Base-by-base conservation (phyloP, 1,284 basidiomycete species). In the Ustilago lituana region DNA sequence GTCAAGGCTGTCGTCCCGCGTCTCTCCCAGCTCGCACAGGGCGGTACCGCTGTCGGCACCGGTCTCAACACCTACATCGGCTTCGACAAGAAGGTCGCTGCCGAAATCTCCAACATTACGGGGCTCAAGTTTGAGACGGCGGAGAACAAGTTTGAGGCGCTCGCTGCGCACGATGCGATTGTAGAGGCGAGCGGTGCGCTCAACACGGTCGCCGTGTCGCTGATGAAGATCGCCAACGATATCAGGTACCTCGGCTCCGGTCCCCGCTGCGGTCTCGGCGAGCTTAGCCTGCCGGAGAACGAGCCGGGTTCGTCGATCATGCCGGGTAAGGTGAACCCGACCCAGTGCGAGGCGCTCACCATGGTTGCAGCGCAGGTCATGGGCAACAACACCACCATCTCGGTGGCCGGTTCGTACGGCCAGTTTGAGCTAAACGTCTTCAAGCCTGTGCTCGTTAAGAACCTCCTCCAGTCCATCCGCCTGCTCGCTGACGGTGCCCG, bases 191-290 rank as follows among this genome's bases (percentile, higher is more conserved):
- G 95, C 59, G 96, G 96, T 58, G 94, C 94, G 10, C 87, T 99
- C 72, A 98, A 98, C 84, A 91, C 91, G 38, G 84, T 99, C 54
- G 96, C 96, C 15, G 92, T 91, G 78, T 96, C 93, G 27, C 85
- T 98, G 68, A 97, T 98, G 93, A 99, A 99, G 87, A 98, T 98
- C 78, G 96, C 95, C 56, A 98, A 99, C 83, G 96, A 99, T 82
- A 96, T 99, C 81, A 90, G 96, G 44, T 98, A 92, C 87, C 90
- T 99, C 71, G 96, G 90, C 29, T 98, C 95, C 49, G 96, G 96
- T 55, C 96, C 96, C 67, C 91, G 96, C 50, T 99, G 96, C 81
- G 96, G 96, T 65, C 87, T 98, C 43, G 96, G 96, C 31, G 96
- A 99, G 85, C 86, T 99, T 47, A 89, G 87, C 77, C 85, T 98